Conservation (phyloP, 2,329 filamentous ascomycete genomes). For the Ceratocystis cubensis region DNA sequence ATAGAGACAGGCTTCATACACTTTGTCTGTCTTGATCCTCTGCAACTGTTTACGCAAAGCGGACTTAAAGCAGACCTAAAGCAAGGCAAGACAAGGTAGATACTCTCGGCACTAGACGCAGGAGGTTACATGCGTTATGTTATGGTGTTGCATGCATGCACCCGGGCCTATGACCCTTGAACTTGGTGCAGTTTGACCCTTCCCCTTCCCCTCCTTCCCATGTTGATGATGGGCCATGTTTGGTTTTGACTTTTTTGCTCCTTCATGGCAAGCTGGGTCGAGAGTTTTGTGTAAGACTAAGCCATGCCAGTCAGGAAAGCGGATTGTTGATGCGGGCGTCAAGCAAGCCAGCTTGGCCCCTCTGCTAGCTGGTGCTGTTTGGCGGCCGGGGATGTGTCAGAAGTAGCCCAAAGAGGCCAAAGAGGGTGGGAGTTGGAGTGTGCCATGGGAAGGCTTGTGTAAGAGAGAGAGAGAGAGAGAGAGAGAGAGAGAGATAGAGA, state of each 20-base stretch:
- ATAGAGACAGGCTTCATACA: neutral
- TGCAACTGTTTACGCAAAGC: neutral
- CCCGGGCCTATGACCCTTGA: conserved; percentile 1
- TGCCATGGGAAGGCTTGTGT: neutral
- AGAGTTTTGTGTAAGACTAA: neutral
- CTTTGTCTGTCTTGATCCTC: neutral
- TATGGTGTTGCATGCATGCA: conserved; percentile 4
- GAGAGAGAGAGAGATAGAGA: neutral
- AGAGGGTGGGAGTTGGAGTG: neutral
- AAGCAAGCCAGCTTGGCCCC: too few relatives aligned
- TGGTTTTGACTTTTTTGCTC: conserved; percentile 7
- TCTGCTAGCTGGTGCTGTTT: neutral
- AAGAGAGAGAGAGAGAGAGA: neutral
- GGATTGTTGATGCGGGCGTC: too few relatives aligned
- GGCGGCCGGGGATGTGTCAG: neutral
- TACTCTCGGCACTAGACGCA: conserved; percentile 4
- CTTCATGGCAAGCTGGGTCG: neutral
- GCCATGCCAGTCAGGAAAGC: too few relatives aligned
- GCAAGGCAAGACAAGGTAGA: too few relatives aligned
- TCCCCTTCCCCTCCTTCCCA: neutral
- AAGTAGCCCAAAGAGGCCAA: neutral
- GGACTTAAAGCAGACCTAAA: neutral
- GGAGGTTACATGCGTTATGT: conserved; percentile 4
- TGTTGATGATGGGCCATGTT: neutral
- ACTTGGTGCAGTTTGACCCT: conserved; percentile 5